Conservation (phyloP, 768 basidiomycete species). For the Pilatotrama ljubarskyi region DNA sequence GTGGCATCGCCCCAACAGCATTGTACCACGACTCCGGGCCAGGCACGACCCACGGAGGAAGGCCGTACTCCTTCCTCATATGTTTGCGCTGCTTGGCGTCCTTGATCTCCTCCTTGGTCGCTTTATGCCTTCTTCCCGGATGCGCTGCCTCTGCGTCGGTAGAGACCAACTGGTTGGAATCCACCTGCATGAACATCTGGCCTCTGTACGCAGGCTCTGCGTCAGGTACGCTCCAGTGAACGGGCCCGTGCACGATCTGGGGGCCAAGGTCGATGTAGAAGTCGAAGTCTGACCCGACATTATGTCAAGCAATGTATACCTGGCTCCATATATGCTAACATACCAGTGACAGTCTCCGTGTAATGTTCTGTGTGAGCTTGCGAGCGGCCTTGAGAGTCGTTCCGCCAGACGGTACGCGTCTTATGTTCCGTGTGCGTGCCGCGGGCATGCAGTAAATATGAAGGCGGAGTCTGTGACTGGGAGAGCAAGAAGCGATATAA, state of each 20-base stretch:
- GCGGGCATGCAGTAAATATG: constrained; percentile 45
- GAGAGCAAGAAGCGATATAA: constrained; percentile 73
- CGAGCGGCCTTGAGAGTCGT: constrained; percentile 36
- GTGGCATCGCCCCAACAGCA: not conserved
- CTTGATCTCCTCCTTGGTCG: constrained; percentile 44
- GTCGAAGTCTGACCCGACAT: constrained; percentile 48
- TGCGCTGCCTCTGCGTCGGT: not conserved
- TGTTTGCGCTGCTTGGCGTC: constrained; percentile 44
- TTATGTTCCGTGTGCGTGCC: constrained; percentile 60
- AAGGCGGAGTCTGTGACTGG: constrained; percentile 49
- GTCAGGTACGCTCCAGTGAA: constrained; percentile 66
- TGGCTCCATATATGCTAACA: not conserved
- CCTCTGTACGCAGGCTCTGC: constrained; percentile 66
- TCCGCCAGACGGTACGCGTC: constrained; percentile 45
- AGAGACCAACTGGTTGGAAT: constrained; percentile 27
- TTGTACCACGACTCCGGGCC: constrained; percentile 9
- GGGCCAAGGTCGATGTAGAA: constrained; percentile 60
- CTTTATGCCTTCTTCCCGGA: constrained; percentile 35
- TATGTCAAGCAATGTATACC: not conserved
- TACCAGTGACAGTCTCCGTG: constrained; percentile 53
- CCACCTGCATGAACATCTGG: constrained; percentile 57
- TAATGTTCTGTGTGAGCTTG: constrained; percentile 48
- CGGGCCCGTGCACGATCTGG: constrained; percentile 39
- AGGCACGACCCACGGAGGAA: constrained; percentile 49
- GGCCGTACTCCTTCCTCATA: constrained; percentile 48